A percentile compares a stretch with the other conserved stretches of the same genome.
Conservation (phyloP, 225 moss, liverwort and hornwort genomes). For the Bryoerythrophyllum caledonicum region DNA sequence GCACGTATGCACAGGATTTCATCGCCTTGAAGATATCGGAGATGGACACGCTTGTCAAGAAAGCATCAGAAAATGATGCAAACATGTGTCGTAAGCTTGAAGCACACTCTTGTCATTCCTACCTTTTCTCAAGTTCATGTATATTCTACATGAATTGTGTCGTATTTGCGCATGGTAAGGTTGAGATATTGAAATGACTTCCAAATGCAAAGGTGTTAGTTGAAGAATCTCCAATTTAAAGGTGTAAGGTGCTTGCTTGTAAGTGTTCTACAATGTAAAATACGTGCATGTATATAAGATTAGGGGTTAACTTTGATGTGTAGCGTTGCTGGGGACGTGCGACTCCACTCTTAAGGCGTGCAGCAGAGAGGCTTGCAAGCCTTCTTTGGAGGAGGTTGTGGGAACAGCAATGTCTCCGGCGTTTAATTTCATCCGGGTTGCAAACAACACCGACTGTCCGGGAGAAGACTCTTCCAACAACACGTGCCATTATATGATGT, state of each 20-base stretch:
- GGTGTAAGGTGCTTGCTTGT: too few relatives aligned
- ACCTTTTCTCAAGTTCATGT: too few relatives aligned
- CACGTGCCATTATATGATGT: not conserved
- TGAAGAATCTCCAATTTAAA: too few relatives aligned
- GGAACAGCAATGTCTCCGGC: not conserved
- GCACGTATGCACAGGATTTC: not conserved
- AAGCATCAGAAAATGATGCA: not conserved
- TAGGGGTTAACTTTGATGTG: too few relatives aligned
- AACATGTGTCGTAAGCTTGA: not conserved
- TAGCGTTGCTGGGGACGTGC: not conserved
- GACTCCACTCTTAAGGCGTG: not conserved
- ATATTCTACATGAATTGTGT: too few relatives aligned
- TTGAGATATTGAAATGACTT: too few relatives aligned
- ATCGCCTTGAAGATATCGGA: not conserved
- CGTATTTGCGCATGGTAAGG: too few relatives aligned
- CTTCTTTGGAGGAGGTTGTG: not conserved
- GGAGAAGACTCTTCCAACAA: too few relatives aligned
- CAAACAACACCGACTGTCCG: not conserved
- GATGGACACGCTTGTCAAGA: not conserved
- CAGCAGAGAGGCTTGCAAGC: not conserved
- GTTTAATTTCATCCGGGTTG: too few relatives aligned
- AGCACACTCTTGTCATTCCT: not conserved
- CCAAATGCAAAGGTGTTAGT: too few relatives aligned
- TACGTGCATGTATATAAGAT: too few relatives aligned
- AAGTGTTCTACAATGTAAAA: too few relatives aligned